Evolutionary conservation across 2,329 filamentous ascomycete genomes (phyloP).

Genomic region (Davidsoniella australis): DNA sequence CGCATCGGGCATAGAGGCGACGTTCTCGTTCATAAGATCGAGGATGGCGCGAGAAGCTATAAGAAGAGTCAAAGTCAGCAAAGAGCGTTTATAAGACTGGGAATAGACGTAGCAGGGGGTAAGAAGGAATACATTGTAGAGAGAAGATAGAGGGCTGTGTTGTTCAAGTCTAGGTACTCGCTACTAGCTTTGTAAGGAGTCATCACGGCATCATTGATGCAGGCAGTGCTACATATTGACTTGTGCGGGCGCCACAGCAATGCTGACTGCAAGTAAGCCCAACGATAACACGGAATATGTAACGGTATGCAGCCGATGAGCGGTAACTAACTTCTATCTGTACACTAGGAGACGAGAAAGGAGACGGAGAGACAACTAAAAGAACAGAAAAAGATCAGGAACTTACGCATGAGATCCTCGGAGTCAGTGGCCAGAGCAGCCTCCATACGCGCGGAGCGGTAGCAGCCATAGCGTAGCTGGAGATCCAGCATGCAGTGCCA

Average conservation of each 20-base stretch:
- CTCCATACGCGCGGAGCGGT: constrained; percentile 31
- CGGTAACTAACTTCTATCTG: neutral
- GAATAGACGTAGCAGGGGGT: too few species aligned
- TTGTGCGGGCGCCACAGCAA: neutral
- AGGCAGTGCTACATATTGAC: too few species aligned
- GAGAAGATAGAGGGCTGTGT: too few species aligned
- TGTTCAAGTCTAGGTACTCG: too few species aligned
- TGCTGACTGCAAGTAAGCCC: neutral
- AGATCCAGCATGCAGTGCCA: constrained; percentile 33
- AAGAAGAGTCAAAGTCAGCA: neutral
- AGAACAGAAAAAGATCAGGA: neutral
- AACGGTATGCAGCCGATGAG: neutral
- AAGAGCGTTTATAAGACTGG: too few species aligned
- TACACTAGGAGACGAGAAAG: neutral
- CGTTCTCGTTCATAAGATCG: constrained; percentile 16
- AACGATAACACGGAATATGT: neutral
- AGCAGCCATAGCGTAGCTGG: constrained; percentile 30
- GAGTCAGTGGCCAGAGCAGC: constrained; percentile 26
- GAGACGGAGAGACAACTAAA: neutral
- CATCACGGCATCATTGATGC: too few species aligned
- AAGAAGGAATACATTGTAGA: too few species aligned
- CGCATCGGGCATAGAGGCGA: constrained; percentile 15
- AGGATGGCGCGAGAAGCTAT: constrained; percentile 16
- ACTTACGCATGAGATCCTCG: constrained; percentile 28
- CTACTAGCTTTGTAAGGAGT: too few species aligned